These are phyloP conservation scores for Zasmidium citrigriseum DNA, from an alignment of 2,329 filamentous ascomycete genomes.

Conservation along the genomic window DNA sequence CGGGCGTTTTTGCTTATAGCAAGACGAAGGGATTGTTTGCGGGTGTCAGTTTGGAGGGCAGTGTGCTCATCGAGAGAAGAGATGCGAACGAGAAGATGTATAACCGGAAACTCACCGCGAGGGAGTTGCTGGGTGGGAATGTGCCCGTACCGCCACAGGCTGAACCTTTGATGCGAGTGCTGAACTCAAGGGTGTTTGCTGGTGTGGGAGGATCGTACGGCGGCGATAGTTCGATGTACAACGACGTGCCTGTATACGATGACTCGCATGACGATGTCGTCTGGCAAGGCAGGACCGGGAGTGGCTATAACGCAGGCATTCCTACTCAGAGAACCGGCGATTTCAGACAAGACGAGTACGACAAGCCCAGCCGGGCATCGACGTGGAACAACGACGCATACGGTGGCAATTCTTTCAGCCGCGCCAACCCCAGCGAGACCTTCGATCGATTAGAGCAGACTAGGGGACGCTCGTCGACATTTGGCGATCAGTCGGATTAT, in stretches of 20 bases:
- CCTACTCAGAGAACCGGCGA: slow-evolving; percentile 51
- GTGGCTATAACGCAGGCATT: slow-evolving; percentile 68
- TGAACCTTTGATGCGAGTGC: slow-evolving; percentile 77
- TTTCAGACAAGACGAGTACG: slow-evolving; percentile 45
- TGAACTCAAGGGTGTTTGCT: slow-evolving; percentile 83
- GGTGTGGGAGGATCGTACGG: slow-evolving; percentile 56
- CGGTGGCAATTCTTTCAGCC: slow-evolving; percentile 50
- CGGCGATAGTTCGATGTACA: slow-evolving; percentile 75
- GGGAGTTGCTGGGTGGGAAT: slow-evolving; percentile 76
- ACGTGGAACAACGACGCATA: slow-evolving; percentile 79
- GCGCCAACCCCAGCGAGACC: slow-evolving; percentile 52
- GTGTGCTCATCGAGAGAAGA: slow-evolving; percentile 87
- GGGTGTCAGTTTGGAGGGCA: slow-evolving; percentile 91
- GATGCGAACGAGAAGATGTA: slow-evolving; percentile 98
- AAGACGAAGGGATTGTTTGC: slow-evolving; percentile 98
- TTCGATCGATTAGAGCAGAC: slow-evolving; percentile 45
- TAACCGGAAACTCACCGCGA: slow-evolving; percentile 76
- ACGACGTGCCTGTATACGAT: slow-evolving; percentile 88
- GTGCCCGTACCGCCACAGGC: slow-evolving; percentile 79
- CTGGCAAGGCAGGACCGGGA: slow-evolving; percentile 75
- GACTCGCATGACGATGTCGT: slow-evolving; percentile 78
- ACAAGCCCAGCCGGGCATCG: slow-evolving; percentile 59
- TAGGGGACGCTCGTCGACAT: slow-evolving; percentile 39
- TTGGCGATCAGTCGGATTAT: slow-evolving; percentile 51
- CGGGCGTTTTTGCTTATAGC: slow-evolving; percentile 93